Evolutionary conservation across 805 yeast genomes (phyloP).

Genomic region (Candida qinlingensis): DNA sequence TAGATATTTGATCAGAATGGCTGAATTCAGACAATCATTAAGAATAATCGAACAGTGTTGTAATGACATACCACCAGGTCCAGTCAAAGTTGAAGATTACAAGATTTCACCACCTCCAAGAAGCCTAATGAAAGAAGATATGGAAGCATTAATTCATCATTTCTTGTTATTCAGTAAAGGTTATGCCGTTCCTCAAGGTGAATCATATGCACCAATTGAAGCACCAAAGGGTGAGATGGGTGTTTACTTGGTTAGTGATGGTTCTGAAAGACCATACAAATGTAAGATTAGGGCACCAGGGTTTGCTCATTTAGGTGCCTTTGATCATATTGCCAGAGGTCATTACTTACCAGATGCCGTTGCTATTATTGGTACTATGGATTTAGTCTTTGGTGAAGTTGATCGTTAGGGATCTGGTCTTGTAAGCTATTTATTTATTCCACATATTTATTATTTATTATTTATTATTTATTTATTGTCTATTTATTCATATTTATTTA

Average conservation of each 20-base stretch:
- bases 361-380: slow-evolving; percentile 93
- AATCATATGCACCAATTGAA: slow-evolving; percentile 86
- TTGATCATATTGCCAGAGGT: slow-evolving; percentile 82
- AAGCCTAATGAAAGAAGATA: slow-evolving; percentile 78
- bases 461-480: background rate
- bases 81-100: slow-evolving; percentile 86
- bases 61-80: slow-evolving; percentile 89
- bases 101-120: slow-evolving; percentile 82
- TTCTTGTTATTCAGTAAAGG: slow-evolving; percentile 86
- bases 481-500: background rate
- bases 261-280: slow-evolving; percentile 85
- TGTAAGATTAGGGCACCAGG: slow-evolving; percentile 95
- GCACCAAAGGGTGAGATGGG: slow-evolving; percentile 97
- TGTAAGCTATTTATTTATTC: slow-evolving; percentile 8
- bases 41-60: slow-evolving; percentile 87
- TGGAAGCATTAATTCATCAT: slow-evolving; percentile 90
- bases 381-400: slow-evolving; percentile 90
- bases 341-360: slow-evolving; percentile 88
- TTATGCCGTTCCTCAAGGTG: slow-evolving; percentile 84
- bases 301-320: slow-evolving; percentile 83
- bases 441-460: slow-evolving; percentile 4
- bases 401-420: slow-evolving; percentile 49
- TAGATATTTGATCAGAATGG: slow-evolving; percentile 83
- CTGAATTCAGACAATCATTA: slow-evolving; percentile 86
- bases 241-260: slow-evolving; percentile 83